These are phyloP conservation scores for Teunomyces gatunensis DNA, from an alignment of 805 yeast genomes.

Conservation along the genomic window DNA sequence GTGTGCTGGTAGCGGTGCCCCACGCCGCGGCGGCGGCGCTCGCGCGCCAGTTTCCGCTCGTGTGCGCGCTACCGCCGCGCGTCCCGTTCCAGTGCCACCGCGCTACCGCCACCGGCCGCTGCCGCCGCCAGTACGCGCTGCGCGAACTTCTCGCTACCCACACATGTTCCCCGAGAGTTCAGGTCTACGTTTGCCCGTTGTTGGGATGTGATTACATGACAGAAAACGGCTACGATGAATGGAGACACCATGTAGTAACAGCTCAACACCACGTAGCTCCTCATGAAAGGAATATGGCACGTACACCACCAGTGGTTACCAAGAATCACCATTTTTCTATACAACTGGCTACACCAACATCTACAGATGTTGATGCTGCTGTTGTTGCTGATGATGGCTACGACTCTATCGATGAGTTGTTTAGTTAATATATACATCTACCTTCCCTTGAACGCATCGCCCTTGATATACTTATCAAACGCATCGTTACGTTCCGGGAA, in stretches of 20 bases:
- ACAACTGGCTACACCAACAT: not conserved
- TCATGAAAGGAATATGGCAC: not conserved
- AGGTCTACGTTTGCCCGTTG: constrained; percentile 36
- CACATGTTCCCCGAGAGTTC: constrained; percentile 27
- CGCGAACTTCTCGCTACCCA: not conserved
- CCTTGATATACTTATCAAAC: constrained; percentile 80
- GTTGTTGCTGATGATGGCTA: constrained; percentile 3
- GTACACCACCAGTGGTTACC: not conserved
- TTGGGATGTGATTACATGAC: constrained; percentile 41
- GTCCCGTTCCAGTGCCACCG: no score
- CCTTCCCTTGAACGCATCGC: constrained; percentile 40
- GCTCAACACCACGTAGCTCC: constrained; percentile 16
- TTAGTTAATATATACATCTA: not conserved
- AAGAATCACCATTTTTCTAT: not conserved
- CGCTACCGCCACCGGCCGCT: not conserved
- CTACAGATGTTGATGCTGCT: no score
- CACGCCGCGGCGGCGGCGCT: not conserved
- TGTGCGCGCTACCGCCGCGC: not conserved
- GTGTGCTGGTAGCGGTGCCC: not conserved
- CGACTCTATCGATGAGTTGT: constrained; percentile 13
- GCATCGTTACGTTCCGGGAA: constrained; percentile 81
- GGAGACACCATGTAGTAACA: constrained; percentile 27
- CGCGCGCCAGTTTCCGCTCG: not conserved
- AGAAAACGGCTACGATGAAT: constrained; percentile 26
- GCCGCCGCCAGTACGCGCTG: not conserved